Percentiles rank a stretch among this genome's conserved stretches.
These are phyloP conservation scores for Eurotiales sp. DNA, from an alignment of 2,329 filamentous ascomycete species.

Conservation along the genomic window DNA sequence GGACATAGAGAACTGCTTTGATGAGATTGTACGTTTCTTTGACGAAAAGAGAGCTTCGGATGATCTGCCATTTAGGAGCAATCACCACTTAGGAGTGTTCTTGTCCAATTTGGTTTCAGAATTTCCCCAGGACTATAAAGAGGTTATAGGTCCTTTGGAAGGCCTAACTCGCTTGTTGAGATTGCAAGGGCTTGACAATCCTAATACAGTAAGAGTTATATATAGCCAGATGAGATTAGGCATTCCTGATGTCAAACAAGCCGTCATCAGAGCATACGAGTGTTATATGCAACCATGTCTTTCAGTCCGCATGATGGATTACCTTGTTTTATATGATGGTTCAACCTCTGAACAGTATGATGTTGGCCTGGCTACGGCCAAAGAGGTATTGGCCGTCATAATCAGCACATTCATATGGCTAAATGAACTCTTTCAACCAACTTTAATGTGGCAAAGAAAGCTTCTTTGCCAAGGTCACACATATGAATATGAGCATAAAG, in stretches of 20 bases:
- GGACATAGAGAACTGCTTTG: neutral
- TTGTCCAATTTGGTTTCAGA: neutral
- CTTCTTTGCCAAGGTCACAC: neutral
- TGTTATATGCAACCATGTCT: neutral
- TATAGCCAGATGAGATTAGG: neutral
- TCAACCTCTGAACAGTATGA: neutral
- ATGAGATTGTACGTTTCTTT: neutral
- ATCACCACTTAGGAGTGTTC: neutral
- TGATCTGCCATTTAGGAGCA: neutral
- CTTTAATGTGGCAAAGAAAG: neutral
- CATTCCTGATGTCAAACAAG: neutral
- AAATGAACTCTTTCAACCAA: neutral
- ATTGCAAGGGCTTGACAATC: neutral
- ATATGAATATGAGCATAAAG: neutral
- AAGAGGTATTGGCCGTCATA: neutral
- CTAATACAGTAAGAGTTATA: neutral
- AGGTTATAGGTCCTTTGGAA: neutral
- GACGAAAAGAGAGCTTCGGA: neutral
- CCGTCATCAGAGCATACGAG: neutral
- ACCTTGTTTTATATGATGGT: neutral
- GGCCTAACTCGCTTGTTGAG: neutral
- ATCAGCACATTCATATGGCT: constrained; percentile 8
- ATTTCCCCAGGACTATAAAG: neutral
- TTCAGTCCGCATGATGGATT: constrained; percentile 2
- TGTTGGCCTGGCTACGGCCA: neutral